Conservation (phyloP, 345 rosid genomes). For the Sisymbrium altissimum region DNA sequence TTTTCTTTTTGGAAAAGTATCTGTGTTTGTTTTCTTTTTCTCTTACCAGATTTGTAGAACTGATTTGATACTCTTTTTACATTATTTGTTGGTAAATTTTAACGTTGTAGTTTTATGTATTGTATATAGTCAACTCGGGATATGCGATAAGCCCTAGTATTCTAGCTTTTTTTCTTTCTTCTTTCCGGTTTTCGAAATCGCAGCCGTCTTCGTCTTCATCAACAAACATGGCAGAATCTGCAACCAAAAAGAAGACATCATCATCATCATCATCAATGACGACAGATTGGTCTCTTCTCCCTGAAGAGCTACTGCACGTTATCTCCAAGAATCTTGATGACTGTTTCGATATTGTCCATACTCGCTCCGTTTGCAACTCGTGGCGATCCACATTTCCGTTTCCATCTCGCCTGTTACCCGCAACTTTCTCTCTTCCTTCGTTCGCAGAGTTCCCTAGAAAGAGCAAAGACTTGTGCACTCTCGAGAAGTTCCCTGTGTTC, state of each 20-base stretch:
- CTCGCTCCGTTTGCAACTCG: neutral
- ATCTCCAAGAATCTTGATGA: neutral
- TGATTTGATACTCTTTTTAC: no score
- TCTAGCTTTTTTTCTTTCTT: no score
- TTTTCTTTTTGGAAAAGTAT: no score
- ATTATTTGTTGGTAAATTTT: no score
- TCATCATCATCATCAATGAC: neutral
- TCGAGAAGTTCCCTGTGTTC: neutral
- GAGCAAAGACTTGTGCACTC: neutral
- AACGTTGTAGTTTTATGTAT: no score
- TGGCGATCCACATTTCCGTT: slow-evolving; percentile 2
- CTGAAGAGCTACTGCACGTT: neutral
- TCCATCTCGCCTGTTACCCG: neutral
- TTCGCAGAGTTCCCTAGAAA: neutral
- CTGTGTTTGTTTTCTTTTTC: no score
- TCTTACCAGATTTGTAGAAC: no score
- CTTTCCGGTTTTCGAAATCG: no score
- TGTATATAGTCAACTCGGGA: no score
- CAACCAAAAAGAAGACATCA: neutral
- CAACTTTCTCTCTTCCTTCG: neutral
- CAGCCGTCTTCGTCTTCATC: neutral
- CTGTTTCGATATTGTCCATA: slow-evolving; percentile 17
- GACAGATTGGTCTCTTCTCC: slow-evolving; percentile 1
- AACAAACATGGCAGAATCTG: neutral
- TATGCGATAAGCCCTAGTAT: no score